Evolutionary conservation across 371 early-diverging fungal genomes (phyloP), one percentile per base, ranked within the genome.

Genomic region (Cokeromyces recurvatus): DNA sequence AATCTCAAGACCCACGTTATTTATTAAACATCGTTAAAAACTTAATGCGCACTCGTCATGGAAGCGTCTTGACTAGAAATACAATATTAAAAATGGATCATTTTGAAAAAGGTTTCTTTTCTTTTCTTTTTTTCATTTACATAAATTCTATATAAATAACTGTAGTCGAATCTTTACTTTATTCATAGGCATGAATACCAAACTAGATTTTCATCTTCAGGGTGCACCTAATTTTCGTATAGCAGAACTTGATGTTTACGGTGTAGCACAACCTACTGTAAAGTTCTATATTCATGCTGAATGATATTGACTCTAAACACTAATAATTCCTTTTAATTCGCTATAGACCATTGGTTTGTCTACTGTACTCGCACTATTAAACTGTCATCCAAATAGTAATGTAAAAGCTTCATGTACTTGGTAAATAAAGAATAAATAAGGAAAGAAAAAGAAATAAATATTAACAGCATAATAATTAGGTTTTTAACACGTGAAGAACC

Each of bases 401-500:
- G 41, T 22, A 3, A 16, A 56, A 29, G 29, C 53, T 9, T 55
- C 61, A 12, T 72, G 69, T 48, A 62, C 68, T 29, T 68, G 68
- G 69, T 72, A 66, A 46, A 43, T n/a, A n/a, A n/a, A n/a, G n/a
- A n/a, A n/a, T n/a, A n/a, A n/a, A n/a, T n/a, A n/a, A n/a, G n/a
- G n/a, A n/a, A n/a, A n/a, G n/a, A n/a, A n/a, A n/a, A n/a, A n/a
- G n/a, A n/a, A 8, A 35, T 19, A 11, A 12, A 24, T 22, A 27
- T 29, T 16, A 8, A 39, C 2, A 43, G 32, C n/a, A n/a, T n/a
- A n/a, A n/a, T n/a, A n/a, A n/a, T n/a, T n/a, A 87, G 86, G 81
- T 79, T 89, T 49, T 76, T 74, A 22, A 73, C 86, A 3, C 68
- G 89, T 15, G 85, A 86, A 57, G 87, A 88, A 47, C 85, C 86